Evolutionary conservation across 306 rosid species (phyloP), one percentile per base, ranked within the genome.

Genomic region (Acacia acuminata): DNA sequence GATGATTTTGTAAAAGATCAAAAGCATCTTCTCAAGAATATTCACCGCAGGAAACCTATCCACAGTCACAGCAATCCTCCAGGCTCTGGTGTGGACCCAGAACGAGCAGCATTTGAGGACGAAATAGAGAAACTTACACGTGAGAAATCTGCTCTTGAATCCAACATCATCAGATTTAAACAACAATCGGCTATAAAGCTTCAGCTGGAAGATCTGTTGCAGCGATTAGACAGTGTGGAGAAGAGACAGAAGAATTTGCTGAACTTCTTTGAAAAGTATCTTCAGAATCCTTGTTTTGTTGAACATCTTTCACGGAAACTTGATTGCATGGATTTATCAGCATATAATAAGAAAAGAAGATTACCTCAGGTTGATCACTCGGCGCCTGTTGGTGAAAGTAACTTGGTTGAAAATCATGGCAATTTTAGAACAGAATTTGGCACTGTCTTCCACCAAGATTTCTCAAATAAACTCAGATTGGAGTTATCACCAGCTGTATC

Each of bases 51-150:
- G 86, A 96, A 96, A 87, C 99, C 99, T 55, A 92, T 96, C 70
- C 99, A 96, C 85, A 96, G 99, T 85, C 99, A 96, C 84, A 96
- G 99, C 82, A 83, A 89, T 77, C 97, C 99, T 79, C 99, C 91
- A 40, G 94, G 94, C 74, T 84, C 99, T 77, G 53, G 47, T 32
- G 88, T 81, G 60, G 97, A 96, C 91, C 89, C 93, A 34, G 99
- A 96, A 82, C 88, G 98, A 88, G 94, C 97, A 73, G 89, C 90
- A 64, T 90, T 88, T 75, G 98, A 94, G 80, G 97, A 96, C 58
- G 98, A 92, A 84, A 91, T 94, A 51, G 98, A 94, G 65, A 94
- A 85, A 86, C 91, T 96, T 74, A 76, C 91, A 1, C 88, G 71
- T 11, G 98, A 94, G 71, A 96, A 90, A 85, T 67, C 87, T 72